Percentiles rank a stretch among this genome's conserved stretches.
Evolutionary conservation across 192 early-diverging fungal species (phyloP).

Genomic region (Coemansia sp.): DNA sequence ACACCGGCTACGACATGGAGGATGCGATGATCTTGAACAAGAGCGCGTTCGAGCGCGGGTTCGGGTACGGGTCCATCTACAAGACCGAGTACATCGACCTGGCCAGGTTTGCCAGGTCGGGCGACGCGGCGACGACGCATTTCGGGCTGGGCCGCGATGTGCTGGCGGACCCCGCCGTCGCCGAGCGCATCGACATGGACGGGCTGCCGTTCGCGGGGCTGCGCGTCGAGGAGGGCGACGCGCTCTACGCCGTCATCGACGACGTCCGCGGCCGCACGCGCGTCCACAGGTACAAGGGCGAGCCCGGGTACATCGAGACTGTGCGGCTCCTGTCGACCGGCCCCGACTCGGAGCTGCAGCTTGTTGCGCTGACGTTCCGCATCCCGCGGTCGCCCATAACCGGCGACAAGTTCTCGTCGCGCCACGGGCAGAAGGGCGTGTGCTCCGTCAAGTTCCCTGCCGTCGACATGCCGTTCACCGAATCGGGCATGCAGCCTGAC

Average conservation of each 20-base stretch:
- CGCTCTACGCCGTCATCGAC: constrained; percentile 86
- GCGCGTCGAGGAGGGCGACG: constrained; percentile 74
- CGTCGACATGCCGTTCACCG: constrained; percentile 97
- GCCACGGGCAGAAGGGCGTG: constrained; percentile 99
- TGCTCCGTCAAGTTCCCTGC: constrained; percentile 97
- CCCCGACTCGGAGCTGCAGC: constrained; percentile 70
- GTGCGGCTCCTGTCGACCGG: constrained; percentile 76
- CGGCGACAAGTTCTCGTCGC: constrained; percentile 98
- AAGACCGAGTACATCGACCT: constrained; percentile 93
- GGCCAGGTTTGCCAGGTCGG: constrained; percentile 65
- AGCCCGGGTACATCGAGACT: constrained; percentile 89
- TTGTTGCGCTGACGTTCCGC: constrained; percentile 89
- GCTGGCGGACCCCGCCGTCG: constrained; percentile 25
- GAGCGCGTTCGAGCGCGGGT: constrained; percentile 92
- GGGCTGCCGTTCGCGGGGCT: constrained; percentile 88
- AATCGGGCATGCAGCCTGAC: constrained; percentile 96
- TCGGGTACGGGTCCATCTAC: constrained; percentile 95
- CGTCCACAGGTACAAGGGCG: constrained; percentile 86
- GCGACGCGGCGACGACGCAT: constrained; percentile 76
- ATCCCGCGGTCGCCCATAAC: constrained; percentile 95
- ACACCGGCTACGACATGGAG: constrained; percentile 99
- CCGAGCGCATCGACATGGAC: constrained; percentile 79
- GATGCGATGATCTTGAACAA: constrained; percentile 98
- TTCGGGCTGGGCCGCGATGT: constrained; percentile 77
- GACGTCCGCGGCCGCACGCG: constrained; percentile 77